Conservation (phyloP, 1,284 basidiomycete genomes). For the Ceratobasidium papillatum region DNA sequence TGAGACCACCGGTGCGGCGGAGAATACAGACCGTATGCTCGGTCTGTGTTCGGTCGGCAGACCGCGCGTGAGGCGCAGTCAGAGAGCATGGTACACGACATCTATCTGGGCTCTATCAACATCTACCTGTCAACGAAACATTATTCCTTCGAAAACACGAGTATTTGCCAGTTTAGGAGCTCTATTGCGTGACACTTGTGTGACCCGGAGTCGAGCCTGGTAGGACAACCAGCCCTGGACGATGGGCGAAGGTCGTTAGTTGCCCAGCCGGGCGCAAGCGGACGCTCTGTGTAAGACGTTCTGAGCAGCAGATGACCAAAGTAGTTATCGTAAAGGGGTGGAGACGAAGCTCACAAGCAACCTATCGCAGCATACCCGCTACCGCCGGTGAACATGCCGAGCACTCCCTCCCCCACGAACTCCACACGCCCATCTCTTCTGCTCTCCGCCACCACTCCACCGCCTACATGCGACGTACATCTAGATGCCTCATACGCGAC, state of each 20-base stretch:
- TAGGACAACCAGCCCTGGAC: neutral
- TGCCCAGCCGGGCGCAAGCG: conserved; percentile 13
- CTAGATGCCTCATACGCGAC: neutral
- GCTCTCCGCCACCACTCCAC: neutral
- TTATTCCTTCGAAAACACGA: conserved; percentile 19
- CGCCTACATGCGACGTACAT: neutral
- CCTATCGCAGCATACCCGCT: neutral
- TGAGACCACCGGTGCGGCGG: neutral
- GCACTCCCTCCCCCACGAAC: neutral
- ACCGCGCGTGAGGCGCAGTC: neutral
- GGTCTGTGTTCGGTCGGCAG: neutral
- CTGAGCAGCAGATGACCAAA: neutral
- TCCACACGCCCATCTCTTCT: neutral
- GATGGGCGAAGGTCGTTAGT: neutral
- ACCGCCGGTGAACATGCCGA: neutral
- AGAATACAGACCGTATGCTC: conserved; percentile 6
- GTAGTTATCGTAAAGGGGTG: neutral
- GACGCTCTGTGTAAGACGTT: neutral
- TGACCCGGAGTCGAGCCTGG: conserved; percentile 16
- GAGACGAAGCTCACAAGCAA: neutral
- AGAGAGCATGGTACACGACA: conserved; percentile 5
- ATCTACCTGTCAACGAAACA: neutral
- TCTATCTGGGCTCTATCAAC: conserved; percentile 13
- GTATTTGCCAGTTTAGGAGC: conserved; percentile 1
- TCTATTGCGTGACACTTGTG: neutral